Percentiles rank a stretch among this genome's conserved stretches.
These are phyloP conservation scores for Argentina anserina DNA, from an alignment of 306 rosid genomes.

Conservation along the genomic window DNA sequence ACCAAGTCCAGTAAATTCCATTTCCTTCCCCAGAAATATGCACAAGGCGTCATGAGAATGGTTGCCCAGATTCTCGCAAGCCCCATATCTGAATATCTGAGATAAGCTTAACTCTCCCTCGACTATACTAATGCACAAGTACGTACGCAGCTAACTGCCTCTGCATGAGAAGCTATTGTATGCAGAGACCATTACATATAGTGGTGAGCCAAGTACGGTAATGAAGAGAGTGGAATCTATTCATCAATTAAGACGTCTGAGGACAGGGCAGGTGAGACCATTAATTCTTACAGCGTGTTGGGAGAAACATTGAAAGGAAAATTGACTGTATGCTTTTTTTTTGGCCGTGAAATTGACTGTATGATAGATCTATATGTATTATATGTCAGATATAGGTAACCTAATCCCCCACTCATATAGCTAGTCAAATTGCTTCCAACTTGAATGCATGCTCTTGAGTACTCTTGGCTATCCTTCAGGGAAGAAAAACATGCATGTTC, in stretches of 20 bases:
- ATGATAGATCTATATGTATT: too few species aligned
- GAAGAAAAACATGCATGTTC: neutral
- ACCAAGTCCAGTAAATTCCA: constrained; percentile 63
- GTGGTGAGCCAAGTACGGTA: neutral
- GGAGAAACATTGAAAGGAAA: neutral
- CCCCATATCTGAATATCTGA: neutral
- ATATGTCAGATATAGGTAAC: neutral
- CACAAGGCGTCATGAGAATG: constrained; percentile 4
- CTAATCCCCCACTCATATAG: neutral
- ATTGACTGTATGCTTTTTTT: too few species aligned
- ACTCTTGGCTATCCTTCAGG: too few species aligned
- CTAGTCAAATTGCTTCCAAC: neutral
- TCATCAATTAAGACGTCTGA: neutral
- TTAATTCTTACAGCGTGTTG: too few species aligned
- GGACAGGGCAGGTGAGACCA: neutral
- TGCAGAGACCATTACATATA: neutral
- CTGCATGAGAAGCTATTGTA: neutral
- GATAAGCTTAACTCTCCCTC: neutral
- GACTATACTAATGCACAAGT: neutral
- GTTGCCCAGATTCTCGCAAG: neutral
- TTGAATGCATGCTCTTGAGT: neutral
- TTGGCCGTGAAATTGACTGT: too few species aligned
- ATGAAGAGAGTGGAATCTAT: neutral
- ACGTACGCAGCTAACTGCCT: neutral
- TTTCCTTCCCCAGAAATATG: constrained; percentile 39